Evolutionary conservation across 768 basidiomycete species (phyloP).

Genomic region (Scleroderma citrinum): DNA sequence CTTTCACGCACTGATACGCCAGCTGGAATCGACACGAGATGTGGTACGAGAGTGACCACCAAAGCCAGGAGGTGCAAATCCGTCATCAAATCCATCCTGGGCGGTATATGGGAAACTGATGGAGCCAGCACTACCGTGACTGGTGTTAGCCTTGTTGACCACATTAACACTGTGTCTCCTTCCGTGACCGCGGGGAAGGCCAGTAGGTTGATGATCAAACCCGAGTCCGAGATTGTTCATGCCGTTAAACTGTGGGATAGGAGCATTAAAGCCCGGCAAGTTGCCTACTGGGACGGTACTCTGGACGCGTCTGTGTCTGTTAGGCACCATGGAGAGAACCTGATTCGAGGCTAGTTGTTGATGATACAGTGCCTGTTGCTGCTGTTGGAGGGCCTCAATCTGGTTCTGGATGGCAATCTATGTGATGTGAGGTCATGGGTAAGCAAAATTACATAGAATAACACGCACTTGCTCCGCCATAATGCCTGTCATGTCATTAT

Average conservation of each 20-base stretch:
- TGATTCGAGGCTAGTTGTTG: slow-evolving; percentile 87
- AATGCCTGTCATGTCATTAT: slow-evolving; percentile 77
- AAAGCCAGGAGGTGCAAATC: slow-evolving; percentile 55
- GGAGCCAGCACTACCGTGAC: slow-evolving; percentile 42
- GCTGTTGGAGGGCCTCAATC: slow-evolving; percentile 85
- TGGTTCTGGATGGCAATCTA: slow-evolving; percentile 87
- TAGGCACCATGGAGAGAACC: slow-evolving; percentile 67
- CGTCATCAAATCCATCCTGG: slow-evolving; percentile 76
- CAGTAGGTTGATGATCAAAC: slow-evolving; percentile 59
- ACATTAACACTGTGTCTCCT: slow-evolving; percentile 90
- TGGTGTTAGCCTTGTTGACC: slow-evolving; percentile 58
- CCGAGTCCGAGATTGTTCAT: slow-evolving; percentile 47
- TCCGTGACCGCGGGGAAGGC: slow-evolving; percentile 78
- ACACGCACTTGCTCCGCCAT: slow-evolving; percentile 88
- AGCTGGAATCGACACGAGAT: slow-evolving; percentile 75
- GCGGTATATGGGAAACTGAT: slow-evolving; percentile 45
- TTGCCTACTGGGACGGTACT: slow-evolving; percentile 70
- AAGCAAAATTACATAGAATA: background rate
- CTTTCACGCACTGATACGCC: slow-evolving; percentile 75
- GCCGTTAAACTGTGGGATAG: slow-evolving; percentile 64
- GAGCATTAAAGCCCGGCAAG: slow-evolving; percentile 18
- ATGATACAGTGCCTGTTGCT: slow-evolving; percentile 86
- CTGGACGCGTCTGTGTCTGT: slow-evolving; percentile 80
- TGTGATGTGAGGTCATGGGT: slow-evolving; percentile 6
- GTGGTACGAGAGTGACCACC: slow-evolving; percentile 71